Percentiles rank a stretch among this genome's conserved stretches.
Conservation (phyloP, 202 grass and related monocot species). For the Setaria italica region DNA sequence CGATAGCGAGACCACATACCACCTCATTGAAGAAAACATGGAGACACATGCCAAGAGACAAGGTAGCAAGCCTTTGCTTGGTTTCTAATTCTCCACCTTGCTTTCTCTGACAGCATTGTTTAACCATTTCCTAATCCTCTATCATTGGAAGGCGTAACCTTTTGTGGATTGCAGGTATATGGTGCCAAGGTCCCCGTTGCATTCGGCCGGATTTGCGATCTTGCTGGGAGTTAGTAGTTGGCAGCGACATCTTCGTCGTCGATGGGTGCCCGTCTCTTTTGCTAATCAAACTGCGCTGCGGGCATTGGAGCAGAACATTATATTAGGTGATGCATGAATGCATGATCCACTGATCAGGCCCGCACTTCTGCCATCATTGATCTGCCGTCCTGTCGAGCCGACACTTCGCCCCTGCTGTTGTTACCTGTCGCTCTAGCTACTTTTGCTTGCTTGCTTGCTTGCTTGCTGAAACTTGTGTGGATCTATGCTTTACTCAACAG, state of each 20-base stretch:
- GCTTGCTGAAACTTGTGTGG: neutral
- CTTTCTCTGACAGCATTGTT: neutral
- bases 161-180: neutral
- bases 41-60: neutral
- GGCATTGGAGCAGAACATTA: neutral
- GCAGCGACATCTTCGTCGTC: neutral
- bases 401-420: neutral
- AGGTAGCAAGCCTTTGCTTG: conserved; percentile 16
- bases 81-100: neutral
- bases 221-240: conserved; percentile 24
- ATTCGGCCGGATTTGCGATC: neutral
- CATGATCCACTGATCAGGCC: neutral
- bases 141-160: neutral
- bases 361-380: neutral
- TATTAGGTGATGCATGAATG: neutral
- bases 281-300: neutral
- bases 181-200: neutral
- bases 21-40: neutral
- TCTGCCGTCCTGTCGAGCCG: neutral
- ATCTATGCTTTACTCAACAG: neutral
- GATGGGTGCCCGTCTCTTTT: neutral
- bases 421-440: neutral
- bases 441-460: neutral
- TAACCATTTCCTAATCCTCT: neutral
- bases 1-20: neutral